Evolutionary conservation across 2,329 filamentous ascomycete species (phyloP).

Genomic region (Pseudocercospora eumusae): DNA sequence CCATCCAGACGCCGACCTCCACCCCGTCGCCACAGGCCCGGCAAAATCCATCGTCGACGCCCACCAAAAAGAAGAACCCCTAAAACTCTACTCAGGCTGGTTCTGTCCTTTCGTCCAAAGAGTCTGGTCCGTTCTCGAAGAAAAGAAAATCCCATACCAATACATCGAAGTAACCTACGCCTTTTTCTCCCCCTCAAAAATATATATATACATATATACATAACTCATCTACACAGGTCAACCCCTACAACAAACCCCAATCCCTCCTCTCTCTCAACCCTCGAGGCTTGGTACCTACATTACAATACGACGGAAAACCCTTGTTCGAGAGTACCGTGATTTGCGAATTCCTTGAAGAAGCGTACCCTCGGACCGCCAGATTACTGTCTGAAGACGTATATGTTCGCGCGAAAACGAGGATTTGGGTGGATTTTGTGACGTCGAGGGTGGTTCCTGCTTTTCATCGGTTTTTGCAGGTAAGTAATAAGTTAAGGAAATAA

Average conservation of each 20-base stretch:
- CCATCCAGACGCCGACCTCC: slow-evolving; percentile 48
- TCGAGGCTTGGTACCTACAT: slow-evolving; percentile 71
- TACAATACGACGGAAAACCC: slow-evolving; percentile 59
- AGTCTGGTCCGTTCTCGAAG: slow-evolving; percentile 70
- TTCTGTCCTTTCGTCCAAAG: slow-evolving; percentile 67
- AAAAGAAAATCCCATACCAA: slow-evolving; percentile 72
- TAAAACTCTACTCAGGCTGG: slow-evolving; percentile 42
- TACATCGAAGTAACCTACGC: slow-evolving; percentile 51
- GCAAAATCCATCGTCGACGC: slow-evolving; percentile 44
- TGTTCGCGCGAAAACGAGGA: slow-evolving; percentile 62
- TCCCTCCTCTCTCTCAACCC: slow-evolving; percentile 73
- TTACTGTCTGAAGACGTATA: slow-evolving; percentile 65
- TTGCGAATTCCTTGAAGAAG: slow-evolving; percentile 75
- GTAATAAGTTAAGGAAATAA: no score
- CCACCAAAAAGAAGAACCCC: slow-evolving; percentile 35
- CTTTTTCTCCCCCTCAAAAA: background rate
- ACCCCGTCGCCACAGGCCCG: slow-evolving; percentile 49
- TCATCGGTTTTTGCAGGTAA: slow-evolving; percentile 54
- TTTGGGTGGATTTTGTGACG: slow-evolving; percentile 75
- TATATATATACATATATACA: no score
- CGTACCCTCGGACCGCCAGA: slow-evolving; percentile 56
- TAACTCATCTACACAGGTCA: no score
- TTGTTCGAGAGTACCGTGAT: slow-evolving; percentile 73
- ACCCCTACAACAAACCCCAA: slow-evolving; percentile 71
- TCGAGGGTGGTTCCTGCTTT: slow-evolving; percentile 68